A percentile compares a stretch with the other conserved stretches of the same genome.
These are phyloP conservation scores for Sutorius eximius DNA, from an alignment of 1,284 basidiomycete species.

Conservation along the genomic window DNA sequence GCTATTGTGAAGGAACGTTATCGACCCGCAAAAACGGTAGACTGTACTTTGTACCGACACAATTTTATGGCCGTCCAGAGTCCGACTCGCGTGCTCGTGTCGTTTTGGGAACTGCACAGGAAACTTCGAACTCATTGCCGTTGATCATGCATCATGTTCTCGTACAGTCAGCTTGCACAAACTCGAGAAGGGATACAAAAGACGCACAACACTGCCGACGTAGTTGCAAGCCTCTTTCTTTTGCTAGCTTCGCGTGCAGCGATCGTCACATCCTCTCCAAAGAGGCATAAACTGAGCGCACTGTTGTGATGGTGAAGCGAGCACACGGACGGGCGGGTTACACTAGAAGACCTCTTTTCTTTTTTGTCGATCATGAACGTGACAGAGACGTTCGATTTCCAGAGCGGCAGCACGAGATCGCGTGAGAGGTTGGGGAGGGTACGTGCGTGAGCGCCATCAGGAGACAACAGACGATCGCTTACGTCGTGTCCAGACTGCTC, in stretches of 20 bases:
- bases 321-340: background rate
- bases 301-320: slow-evolving; percentile 35
- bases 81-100: background rate
- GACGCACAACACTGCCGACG: background rate
- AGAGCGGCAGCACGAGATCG: slow-evolving; percentile 81
- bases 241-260: slow-evolving; percentile 44
- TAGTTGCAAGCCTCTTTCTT: slow-evolving; percentile 24
- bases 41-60: background rate
- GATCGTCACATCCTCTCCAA: slow-evolving; percentile 70
- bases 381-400: slow-evolving; percentile 86
- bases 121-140: background rate
- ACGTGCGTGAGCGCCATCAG: background rate
- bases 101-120: background rate
- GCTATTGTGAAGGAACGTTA: background rate
- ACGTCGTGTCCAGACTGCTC: slow-evolving; percentile 58
- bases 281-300: slow-evolving; percentile 78
- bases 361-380: slow-evolving; percentile 93
- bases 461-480: slow-evolving; percentile 21
- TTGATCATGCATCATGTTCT: too few relatives aligned
- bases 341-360: slow-evolving; percentile 67
- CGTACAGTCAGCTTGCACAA: too few relatives aligned
- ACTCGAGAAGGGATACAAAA: too few relatives aligned
- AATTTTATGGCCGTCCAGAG: background rate
- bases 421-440: slow-evolving; percentile 56
- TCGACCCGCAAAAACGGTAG: background rate